Evolutionary conservation across 2,329 filamentous ascomycete species (phyloP).

Genomic region (Rugonectria rugulosa): DNA sequence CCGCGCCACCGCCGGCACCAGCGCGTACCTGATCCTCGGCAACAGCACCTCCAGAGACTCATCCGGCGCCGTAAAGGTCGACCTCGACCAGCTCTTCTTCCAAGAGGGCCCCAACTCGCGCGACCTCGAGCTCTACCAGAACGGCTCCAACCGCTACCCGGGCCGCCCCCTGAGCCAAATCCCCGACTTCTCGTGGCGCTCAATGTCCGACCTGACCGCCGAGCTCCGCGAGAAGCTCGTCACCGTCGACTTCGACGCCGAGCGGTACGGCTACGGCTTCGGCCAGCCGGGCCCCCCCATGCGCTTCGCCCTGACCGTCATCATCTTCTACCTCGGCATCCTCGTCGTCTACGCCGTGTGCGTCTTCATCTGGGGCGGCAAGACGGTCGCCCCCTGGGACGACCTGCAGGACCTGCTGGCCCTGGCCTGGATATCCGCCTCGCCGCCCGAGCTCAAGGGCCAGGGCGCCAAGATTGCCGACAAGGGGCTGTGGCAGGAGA

Average conservation of each 20-base stretch:
- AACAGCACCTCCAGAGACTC: no score
- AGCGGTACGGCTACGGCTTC: slow-evolving; percentile 9
- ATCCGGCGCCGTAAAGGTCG: no score
- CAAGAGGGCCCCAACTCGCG: neutral
- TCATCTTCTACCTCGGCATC: neutral
- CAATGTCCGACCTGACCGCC: neutral
- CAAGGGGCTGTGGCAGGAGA: slow-evolving; percentile 2
- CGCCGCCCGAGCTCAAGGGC: neutral
- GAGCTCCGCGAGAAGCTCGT: neutral
- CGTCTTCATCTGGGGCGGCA: neutral
- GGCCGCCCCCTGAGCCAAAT: no score
- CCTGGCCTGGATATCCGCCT: neutral
- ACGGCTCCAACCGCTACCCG: no score
- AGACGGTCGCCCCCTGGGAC: neutral
- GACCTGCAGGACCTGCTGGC: slow-evolving; percentile 2
- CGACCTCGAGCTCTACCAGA: neutral
- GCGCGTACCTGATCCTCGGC: neutral
- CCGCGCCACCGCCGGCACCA: neutral
- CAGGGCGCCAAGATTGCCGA: neutral
- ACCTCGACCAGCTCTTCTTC: neutral
- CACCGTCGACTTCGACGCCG: neutral
- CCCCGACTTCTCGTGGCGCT: no score
- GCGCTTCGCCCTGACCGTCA: slow-evolving; percentile 1
- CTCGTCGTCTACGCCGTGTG: neutral
- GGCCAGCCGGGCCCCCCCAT: slow-evolving; percentile 2